Percentiles rank a stretch among this genome's conserved stretches.
phyloP scores from a whole-genome alignment of 257 asterid genomes.

The Solanum bukasovii region DNA sequence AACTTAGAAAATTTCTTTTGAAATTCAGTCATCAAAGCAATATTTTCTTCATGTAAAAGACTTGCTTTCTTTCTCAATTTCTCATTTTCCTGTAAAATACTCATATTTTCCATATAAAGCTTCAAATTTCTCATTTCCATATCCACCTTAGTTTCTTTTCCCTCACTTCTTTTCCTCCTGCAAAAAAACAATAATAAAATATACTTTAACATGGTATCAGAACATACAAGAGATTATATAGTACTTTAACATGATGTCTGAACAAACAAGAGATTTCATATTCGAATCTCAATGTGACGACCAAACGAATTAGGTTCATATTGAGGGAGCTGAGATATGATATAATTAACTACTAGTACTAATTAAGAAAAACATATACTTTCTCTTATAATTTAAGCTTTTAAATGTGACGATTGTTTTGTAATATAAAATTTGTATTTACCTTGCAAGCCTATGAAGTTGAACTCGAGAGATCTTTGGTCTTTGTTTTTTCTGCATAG shows the following conservation, averaged over 20 bases:
- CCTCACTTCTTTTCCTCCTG: slow-evolving; percentile 27
- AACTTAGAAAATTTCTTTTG: slow-evolving; percentile 16
- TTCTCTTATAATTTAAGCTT: not conserved
- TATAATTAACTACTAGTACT: not conserved
- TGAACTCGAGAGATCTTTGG: slow-evolving; percentile 14
- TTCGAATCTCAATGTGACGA: not conserved
- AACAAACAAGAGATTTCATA: not conserved
- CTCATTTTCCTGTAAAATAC: slow-evolving; percentile 54
- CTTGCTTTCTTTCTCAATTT: slow-evolving; percentile 48
- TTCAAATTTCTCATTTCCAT: slow-evolving; percentile 55
- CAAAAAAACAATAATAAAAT: not conserved
- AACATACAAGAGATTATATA: not conserved
- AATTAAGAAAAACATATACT: not conserved
- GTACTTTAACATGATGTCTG: not conserved
- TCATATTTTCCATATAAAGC: slow-evolving; percentile 64
- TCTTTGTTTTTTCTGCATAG: slow-evolving; percentile 14
- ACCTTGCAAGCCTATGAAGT: slow-evolving; percentile 20
- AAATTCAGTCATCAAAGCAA: slow-evolving; percentile 40
- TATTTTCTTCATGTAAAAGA: slow-evolving; percentile 55
- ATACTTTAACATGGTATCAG: not conserved
- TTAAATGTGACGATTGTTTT: not conserved
- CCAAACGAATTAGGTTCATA: not conserved
- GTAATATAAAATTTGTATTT: not conserved
- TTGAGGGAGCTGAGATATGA: not conserved
- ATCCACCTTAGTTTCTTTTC: slow-evolving; percentile 8